Conservation (phyloP, 2,329 filamentous ascomycete genomes). For the Leptographium procerum region DNA sequence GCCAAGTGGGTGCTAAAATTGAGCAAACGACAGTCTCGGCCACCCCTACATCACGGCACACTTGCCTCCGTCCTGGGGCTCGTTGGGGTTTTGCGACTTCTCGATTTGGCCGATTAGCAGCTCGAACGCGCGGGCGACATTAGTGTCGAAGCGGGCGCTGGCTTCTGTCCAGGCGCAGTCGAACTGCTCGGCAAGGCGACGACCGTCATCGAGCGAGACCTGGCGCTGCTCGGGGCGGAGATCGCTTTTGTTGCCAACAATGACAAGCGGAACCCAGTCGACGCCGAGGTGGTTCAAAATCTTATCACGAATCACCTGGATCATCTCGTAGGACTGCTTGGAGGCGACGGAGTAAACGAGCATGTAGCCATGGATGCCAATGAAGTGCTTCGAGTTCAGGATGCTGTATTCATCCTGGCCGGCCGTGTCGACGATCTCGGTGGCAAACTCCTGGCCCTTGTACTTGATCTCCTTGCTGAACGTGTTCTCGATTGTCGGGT, state of each 20-base stretch:
- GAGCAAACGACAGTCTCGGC: neutral
- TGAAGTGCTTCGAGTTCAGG: constrained; percentile 96
- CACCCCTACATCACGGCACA: constrained; percentile 68
- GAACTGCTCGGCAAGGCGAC: constrained; percentile 73
- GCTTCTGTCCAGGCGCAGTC: constrained; percentile 92
- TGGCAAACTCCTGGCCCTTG: constrained; percentile 86
- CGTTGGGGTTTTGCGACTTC: constrained; percentile 80
- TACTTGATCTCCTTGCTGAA: constrained; percentile 92
- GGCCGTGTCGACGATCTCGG: constrained; percentile 96
- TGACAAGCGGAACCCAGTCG: constrained; percentile 82
- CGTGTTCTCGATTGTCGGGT: constrained; percentile 97
- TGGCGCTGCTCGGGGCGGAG: constrained; percentile 86
- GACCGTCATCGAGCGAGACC: constrained; percentile 75
- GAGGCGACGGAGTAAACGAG: constrained; percentile 97
- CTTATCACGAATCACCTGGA: constrained; percentile 90
- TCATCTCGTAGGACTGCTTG: constrained; percentile 93
- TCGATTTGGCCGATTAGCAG: constrained; percentile 91
- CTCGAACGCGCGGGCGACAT: constrained; percentile 87
- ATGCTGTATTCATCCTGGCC: constrained; percentile 99
- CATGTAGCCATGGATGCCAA: constrained; percentile 98
- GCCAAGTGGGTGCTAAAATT: neutral
- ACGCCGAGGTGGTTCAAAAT: constrained; percentile 93
- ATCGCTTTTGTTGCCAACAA: constrained; percentile 97
- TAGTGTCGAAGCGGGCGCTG: constrained; percentile 86
- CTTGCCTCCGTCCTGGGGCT: constrained; percentile 69